phyloP scores from a whole-genome alignment of 306 rosid species.

The Erythrophleum fordii region DNA sequence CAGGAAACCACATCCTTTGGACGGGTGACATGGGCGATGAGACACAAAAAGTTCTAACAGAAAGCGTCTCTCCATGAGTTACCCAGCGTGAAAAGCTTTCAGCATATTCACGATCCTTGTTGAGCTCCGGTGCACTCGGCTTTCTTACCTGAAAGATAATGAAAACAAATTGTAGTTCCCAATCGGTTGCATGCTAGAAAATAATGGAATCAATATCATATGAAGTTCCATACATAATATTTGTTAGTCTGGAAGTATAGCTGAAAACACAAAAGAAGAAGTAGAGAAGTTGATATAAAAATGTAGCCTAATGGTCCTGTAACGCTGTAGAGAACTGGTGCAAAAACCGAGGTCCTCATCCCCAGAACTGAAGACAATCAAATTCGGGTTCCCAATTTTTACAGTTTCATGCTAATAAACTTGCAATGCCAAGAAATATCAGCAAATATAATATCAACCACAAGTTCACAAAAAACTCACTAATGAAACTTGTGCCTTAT shows the following conservation, averaged over 20 bases:
- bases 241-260: not conserved
- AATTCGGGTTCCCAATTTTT: not conserved
- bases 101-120: conserved; percentile 14
- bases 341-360: not conserved
- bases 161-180: conserved; percentile 7
- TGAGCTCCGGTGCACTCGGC: conserved; percentile 38
- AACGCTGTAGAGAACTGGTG: not conserved
- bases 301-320: not conserved
- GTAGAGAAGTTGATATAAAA: not conserved
- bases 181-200: not conserved
- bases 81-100: conserved; percentile 47
- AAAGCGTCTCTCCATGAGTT: conserved; percentile 44
- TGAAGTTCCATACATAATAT: not conserved
- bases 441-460: not conserved
- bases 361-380: not conserved
- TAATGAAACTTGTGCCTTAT: not conserved
- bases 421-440: not conserved
- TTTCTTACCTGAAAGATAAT: conserved; percentile 38
- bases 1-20: conserved; percentile 55
- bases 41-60: conserved; percentile 25
- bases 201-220: not conserved
- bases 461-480: not conserved
- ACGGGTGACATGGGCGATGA: conserved; percentile 31
- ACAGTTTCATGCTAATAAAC: not conserved
- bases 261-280: not conserved